phyloP scores from a whole-genome alignment of 2,329 filamentous ascomycete genomes.

The Macrophomina pseudophaseolina region DNA sequence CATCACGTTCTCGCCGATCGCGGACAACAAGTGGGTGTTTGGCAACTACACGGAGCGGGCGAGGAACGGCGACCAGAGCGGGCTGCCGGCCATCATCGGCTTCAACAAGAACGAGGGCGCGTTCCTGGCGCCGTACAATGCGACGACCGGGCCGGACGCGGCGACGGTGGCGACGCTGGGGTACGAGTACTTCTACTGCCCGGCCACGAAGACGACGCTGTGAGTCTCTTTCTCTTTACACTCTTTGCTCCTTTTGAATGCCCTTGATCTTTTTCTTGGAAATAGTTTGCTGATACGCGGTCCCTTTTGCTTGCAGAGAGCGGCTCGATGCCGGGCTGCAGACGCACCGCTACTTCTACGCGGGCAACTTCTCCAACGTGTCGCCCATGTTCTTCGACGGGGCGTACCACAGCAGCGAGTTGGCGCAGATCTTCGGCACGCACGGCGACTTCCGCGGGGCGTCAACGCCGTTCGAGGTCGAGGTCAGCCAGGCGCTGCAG shows the following conservation, averaged over 20 bases:
- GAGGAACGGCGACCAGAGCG: conserved; percentile 32
- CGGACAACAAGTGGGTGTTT: conserved; percentile 42
- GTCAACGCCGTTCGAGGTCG: conserved; percentile 37
- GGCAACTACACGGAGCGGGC: conserved; percentile 42
- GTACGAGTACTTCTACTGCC: conserved; percentile 38
- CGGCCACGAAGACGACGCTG: conserved; percentile 36
- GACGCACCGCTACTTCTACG: conserved; percentile 47
- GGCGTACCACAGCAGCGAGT: conserved; percentile 35
- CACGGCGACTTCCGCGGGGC: conserved; percentile 26
- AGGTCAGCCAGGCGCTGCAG: conserved; percentile 44
- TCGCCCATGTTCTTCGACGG: conserved; percentile 29
- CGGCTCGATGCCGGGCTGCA: conserved; percentile 34
- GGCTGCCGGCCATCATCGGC: conserved; percentile 43
- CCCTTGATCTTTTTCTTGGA: background rate
- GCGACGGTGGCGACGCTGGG: conserved; percentile 32
- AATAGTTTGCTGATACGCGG: background rate
- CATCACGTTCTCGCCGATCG: conserved; percentile 37
- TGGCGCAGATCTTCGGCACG: conserved; percentile 38
- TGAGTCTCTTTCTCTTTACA: background rate
- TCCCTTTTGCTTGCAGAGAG: background rate
- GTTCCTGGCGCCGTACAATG: conserved; percentile 40
- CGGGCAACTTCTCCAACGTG: conserved; percentile 31
- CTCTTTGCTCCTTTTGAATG: background rate
- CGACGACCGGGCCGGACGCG: conserved; percentile 36
- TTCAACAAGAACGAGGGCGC: conserved; percentile 42